phyloP scores from a whole-genome alignment of 805 yeast genomes.

The Wickerhamiella hasegawae region DNA sequence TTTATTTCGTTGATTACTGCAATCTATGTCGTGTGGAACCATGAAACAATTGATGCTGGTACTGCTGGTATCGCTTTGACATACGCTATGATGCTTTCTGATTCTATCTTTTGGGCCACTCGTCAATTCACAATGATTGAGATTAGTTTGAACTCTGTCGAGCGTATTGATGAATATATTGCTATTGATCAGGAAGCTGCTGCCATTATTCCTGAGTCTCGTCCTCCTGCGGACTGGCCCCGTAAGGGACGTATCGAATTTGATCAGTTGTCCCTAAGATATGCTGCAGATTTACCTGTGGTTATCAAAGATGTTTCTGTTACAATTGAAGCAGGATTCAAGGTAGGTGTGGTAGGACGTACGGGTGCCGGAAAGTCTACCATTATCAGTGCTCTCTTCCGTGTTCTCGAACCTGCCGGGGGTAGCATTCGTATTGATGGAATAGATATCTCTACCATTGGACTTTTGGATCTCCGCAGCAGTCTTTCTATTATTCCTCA shows the following conservation, averaged over 20 bases:
- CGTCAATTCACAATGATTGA: slow-evolving; percentile 82
- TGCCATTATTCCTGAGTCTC: slow-evolving; percentile 38
- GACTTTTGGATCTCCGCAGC: slow-evolving; percentile 46
- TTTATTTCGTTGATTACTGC: slow-evolving; percentile 69
- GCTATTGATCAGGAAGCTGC: slow-evolving; percentile 79
- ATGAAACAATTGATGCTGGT: slow-evolving; percentile 69
- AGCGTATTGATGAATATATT: slow-evolving; percentile 77
- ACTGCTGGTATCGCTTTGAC: slow-evolving; percentile 89
- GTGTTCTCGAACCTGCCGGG: slow-evolving; percentile 36
- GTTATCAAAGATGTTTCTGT: slow-evolving; percentile 82
- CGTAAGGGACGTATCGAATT: slow-evolving; percentile 63
- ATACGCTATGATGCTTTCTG: slow-evolving; percentile 79
- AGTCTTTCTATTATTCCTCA: slow-evolving; percentile 64
- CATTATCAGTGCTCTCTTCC: slow-evolving; percentile 80
- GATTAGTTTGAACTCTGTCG: slow-evolving; percentile 94
- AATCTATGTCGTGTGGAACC: slow-evolving; percentile 51
- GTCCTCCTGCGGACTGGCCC: slow-evolving; percentile 75
- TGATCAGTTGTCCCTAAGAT: slow-evolving; percentile 61
- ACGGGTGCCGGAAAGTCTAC: slow-evolving; percentile 99
- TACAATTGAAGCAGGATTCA: slow-evolving; percentile 57
- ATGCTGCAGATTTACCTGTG: slow-evolving; percentile 79
- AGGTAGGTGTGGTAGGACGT: slow-evolving; percentile 92
- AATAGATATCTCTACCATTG: slow-evolving; percentile 42
- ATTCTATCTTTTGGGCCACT: slow-evolving; percentile 81
- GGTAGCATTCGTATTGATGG: slow-evolving; percentile 55